phyloP scores from a whole-genome alignment of 305 asterid genomes.

The Solanum aculeatissimum region DNA sequence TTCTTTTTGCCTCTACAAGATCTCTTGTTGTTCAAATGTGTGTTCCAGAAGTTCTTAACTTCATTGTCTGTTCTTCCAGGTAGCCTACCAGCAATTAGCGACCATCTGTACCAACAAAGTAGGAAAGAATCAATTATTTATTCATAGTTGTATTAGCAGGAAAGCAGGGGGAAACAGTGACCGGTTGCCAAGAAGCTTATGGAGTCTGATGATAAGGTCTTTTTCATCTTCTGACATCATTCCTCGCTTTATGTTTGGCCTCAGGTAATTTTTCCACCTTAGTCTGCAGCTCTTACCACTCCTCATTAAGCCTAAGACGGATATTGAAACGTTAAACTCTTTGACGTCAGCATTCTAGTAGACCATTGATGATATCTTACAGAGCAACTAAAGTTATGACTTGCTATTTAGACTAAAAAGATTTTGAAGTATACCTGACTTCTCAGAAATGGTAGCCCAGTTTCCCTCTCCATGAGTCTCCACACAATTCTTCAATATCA shows the following conservation, averaged over 20 bases:
- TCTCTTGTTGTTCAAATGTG: slow-evolving; percentile 56
- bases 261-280: slow-evolving; percentile 55
- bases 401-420: neutral
- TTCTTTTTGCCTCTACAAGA: slow-evolving; percentile 6
- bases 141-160: neutral
- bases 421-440: slow-evolving; percentile 25
- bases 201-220: slow-evolving; percentile 51
- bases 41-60: slow-evolving; percentile 47
- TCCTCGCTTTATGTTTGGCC: slow-evolving; percentile 56
- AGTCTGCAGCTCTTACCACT: slow-evolving; percentile 53
- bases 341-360: neutral
- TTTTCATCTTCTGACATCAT: slow-evolving; percentile 46
- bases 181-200: slow-evolving; percentile 62
- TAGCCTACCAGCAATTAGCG: slow-evolving; percentile 41
- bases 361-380: neutral
- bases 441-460: slow-evolving; percentile 43
- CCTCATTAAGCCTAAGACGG: slow-evolving; percentile 32
- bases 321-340: neutral
- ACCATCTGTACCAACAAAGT: slow-evolving; percentile 20
- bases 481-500: slow-evolving; percentile 36
- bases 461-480: slow-evolving; percentile 56
- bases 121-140: neutral
- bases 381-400: neutral
- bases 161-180: neutral
- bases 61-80: slow-evolving; percentile 52